Percentiles rank a stretch among this genome's conserved stretches.
These are phyloP conservation scores for Fusarium xyrophilum DNA, from an alignment of 2,329 filamentous ascomycete genomes.

Conservation along the genomic window DNA sequence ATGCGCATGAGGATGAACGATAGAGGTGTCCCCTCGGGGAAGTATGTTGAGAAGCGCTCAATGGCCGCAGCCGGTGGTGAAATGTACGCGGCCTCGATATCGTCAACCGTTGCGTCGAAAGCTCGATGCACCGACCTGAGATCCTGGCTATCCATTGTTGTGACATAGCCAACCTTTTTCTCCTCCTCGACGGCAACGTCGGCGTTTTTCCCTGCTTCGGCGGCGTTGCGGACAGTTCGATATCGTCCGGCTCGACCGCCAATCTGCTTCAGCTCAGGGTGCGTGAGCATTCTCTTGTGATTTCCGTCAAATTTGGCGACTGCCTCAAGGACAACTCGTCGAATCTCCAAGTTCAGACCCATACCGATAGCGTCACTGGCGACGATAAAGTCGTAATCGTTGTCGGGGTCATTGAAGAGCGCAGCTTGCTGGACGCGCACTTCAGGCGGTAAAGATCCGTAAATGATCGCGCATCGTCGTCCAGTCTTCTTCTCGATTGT, in stretches of 20 bases:
- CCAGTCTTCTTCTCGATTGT: constrained; percentile 79
- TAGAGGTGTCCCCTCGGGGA: constrained; percentile 80
- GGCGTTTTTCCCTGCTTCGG: background rate
- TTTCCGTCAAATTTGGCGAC: constrained; percentile 74
- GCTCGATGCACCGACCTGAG: constrained; percentile 66
- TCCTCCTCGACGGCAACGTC: constrained; percentile 25
- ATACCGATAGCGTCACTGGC: constrained; percentile 97
- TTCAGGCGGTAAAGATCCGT: constrained; percentile 89
- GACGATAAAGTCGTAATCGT: constrained; percentile 93
- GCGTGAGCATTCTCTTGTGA: constrained; percentile 63
- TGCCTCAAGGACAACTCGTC: constrained; percentile 86
- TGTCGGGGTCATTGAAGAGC: constrained; percentile 93
- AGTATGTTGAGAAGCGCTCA: constrained; percentile 80
- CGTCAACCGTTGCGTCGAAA: constrained; percentile 68
- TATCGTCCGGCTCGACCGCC: constrained; percentile 90
- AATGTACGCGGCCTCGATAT: constrained; percentile 75
- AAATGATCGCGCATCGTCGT: constrained; percentile 87
- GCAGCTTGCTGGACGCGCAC: constrained; percentile 89
- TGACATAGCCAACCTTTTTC: constrained; percentile 74
- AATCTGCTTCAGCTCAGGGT: constrained; percentile 92
- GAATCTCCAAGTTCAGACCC: constrained; percentile 93
- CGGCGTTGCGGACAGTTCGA: constrained; percentile 62
- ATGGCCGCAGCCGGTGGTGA: constrained; percentile 74
- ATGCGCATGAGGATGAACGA: constrained; percentile 82
- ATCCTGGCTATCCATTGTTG: constrained; percentile 76